Evolutionary conservation across 345 rosid species (phyloP).

Genomic region (Eucalyptus curtisii): DNA sequence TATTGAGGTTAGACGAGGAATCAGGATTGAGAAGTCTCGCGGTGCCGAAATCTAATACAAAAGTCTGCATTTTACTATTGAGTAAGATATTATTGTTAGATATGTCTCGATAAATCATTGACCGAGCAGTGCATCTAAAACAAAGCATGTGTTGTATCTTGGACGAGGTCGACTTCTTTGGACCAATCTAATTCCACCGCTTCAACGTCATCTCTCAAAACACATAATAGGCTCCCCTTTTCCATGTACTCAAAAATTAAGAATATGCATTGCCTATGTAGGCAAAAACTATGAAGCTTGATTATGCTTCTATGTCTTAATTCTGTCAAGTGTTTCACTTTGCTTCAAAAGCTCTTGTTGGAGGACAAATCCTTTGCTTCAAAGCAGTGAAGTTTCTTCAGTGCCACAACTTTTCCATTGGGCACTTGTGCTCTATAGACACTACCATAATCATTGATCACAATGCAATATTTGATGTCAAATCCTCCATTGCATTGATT

Average conservation of each 20-base stretch:
- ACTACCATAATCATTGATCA: constrained; percentile 6
- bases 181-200: constrained; percentile 2
- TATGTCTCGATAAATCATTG: constrained; percentile 6
- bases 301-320: background rate
- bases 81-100: constrained; percentile 8
- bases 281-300: background rate
- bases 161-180: background rate
- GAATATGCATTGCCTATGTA: background rate
- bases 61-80: background rate
- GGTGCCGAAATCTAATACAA: background rate
- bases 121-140: background rate
- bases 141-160: background rate
- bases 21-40: background rate
- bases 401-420: background rate
- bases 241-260: background rate
- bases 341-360: background rate
- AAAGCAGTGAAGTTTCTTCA: background rate
- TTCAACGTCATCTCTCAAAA: background rate
- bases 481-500: background rate
- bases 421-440: constrained; percentile 7
- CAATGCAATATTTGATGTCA: constrained; percentile 10
- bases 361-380: background rate
- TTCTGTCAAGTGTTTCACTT: background rate
- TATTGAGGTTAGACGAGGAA: background rate
- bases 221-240: background rate